Base-by-base conservation (phyloP, 352 stramenopile species). In the Globisporangium splendens region DNA sequence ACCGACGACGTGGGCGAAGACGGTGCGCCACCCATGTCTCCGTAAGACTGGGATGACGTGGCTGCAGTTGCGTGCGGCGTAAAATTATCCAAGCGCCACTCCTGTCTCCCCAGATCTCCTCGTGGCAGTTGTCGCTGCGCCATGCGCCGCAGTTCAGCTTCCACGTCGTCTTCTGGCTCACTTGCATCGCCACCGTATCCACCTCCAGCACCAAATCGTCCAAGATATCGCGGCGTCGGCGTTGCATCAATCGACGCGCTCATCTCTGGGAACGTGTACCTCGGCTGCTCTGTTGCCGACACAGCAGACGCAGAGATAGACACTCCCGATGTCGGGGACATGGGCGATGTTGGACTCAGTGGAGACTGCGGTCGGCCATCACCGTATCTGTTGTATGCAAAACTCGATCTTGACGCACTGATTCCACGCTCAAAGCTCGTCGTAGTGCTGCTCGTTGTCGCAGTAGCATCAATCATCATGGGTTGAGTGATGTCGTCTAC, bases 201-300 rank as follows among this genome's bases (percentile, higher is more conserved):
- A 1, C 42, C 59, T 3, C 56, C 59, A 1, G 46, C 59, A 4
- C 68, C 72, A 48, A 73, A 77, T 39, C 77, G 83, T 7, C 79
- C 79, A 18, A 93, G 73, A 54, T 95, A 95, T n/a, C 83, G 79
- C 21, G 85, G 79, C 48, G 71, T 80, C 3, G 83, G 83, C 6
- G 85, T 93, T 0, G 81, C 82, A 35, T 93, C 81, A 50, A 93
- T 78, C 3, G 85, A 95, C 11, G 85, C 82, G 44, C 81, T 92
- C 74, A 85, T 91, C 63, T 95, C 85, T 1, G 81, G 73, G 46
- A 90, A 93, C 28, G 69, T 64, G 60, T 83, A 88, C 44, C 80
- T 79, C 38, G 76, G 77, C 49, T 87, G 77, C 54, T 89, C 79
- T 1, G 85, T 95, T 28, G 85, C 85, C 0, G 85, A 95, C 24